Base-by-base conservation (phyloP, 2,329 filamentous ascomycete genomes). In the Exophiala viscosa region DNA sequence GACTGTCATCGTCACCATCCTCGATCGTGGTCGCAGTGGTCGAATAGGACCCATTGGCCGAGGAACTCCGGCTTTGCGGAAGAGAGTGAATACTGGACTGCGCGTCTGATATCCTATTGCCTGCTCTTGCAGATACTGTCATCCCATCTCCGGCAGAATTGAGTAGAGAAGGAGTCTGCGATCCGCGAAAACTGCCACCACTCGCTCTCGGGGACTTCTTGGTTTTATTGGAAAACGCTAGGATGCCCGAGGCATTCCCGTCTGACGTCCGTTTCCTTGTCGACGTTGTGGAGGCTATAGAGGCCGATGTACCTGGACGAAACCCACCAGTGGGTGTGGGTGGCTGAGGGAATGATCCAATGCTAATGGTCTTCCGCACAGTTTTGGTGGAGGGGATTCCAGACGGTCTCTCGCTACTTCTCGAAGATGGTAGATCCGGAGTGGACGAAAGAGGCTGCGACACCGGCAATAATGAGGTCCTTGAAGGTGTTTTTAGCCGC, bases 291-390 rank as follows among this genome's bases (percentile, higher is more conserved):
- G 76, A 64, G 56, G 69, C 47, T 66, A 74, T 40, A 73, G 72
- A 62, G 64, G 78, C 70, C 66, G 81, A 49, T 78, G 82, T 46
- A 81, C 88, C 51, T 83, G 74, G 71, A 79, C 90, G 62, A 74
- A 74, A 43, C 76, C 72, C 60, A 43, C 84, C 82, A 61, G 85
- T 85, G 11, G 92, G 92, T 13, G 92, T 85, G 11, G 92, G 92
- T 11, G 92, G 92, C 60, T 95, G 88, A 28, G 92, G 92, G 66
- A 97, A 96, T 1, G 90, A 86, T 66, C 91, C 92, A 65, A 96
- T 95, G 76, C 91, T 96, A 65, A 95, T 86, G 1, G 88, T 88
- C 71, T 95, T 95, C 57, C 90, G 84, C 50, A 96, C 71, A 1
- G 85, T 83, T 69, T 85, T 91, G 20, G 83, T 82, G 4, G 81